These are phyloP conservation scores for Aspergillus sp. DNA, from an alignment of 2,329 filamentous ascomycete genomes.

Conservation along the genomic window DNA sequence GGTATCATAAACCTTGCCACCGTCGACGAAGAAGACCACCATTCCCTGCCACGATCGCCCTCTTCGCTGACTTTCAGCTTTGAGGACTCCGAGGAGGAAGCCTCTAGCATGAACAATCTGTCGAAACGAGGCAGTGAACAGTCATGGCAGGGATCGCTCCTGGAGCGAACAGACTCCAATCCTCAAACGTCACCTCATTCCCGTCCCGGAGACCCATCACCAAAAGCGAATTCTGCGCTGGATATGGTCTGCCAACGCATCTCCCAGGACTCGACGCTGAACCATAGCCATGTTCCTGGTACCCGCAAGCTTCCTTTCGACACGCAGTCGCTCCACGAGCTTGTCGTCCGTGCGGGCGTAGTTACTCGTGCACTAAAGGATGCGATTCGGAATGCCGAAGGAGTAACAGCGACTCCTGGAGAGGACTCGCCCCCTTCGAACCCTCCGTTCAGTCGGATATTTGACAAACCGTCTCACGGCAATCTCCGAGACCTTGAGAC, in stretches of 20 bases:
- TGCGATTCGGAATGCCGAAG: slow-evolving; percentile 41
- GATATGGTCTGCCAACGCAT: slow-evolving; percentile 48
- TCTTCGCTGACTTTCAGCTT: slow-evolving; percentile 51
- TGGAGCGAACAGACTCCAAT: slow-evolving; percentile 17
- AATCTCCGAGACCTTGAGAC: slow-evolving; percentile 21
- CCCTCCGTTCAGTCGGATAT: slow-evolving; percentile 41
- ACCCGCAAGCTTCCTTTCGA: slow-evolving; percentile 54
- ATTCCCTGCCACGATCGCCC: slow-evolving; percentile 43
- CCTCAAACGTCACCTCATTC: slow-evolving; percentile 45
- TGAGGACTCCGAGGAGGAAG: slow-evolving; percentile 48
- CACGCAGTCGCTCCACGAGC: slow-evolving; percentile 53
- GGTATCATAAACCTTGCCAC: slow-evolving; percentile 59
- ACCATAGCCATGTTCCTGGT: slow-evolving; percentile 17
- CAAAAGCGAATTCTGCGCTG: slow-evolving; percentile 53
- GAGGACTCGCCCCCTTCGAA: slow-evolving; percentile 23
- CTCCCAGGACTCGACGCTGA: slow-evolving; percentile 17
- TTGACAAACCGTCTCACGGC: slow-evolving; percentile 31
- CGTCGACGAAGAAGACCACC: slow-evolving; percentile 48
- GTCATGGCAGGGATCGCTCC: slow-evolving; percentile 21
- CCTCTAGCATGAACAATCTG: slow-evolving; percentile 21
- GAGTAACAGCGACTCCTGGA: slow-evolving; percentile 27
- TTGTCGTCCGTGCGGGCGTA: slow-evolving; percentile 45
- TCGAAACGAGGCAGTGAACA: slow-evolving; percentile 23
- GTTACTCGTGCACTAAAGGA: slow-evolving; percentile 42
- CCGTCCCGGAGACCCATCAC: slow-evolving; percentile 10